These are phyloP conservation scores for Globisporangium recalcitrans DNA, from an alignment of 352 stramenopile species.

Conservation along the genomic window DNA sequence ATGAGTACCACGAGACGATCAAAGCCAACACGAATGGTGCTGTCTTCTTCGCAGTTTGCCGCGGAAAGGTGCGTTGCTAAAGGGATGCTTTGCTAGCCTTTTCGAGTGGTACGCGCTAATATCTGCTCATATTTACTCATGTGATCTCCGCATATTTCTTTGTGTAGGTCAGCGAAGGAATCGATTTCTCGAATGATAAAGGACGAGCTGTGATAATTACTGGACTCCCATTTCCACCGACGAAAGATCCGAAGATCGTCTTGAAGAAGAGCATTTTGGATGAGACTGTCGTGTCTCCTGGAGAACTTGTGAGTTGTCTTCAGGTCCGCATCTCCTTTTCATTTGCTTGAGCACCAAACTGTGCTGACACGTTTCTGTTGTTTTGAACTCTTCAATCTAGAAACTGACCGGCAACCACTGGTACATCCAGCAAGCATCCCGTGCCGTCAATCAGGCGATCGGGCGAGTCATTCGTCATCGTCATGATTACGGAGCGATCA, in stretches of 20 bases:
- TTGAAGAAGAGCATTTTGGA: constrained; percentile 97
- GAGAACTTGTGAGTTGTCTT: constrained; percentile 44
- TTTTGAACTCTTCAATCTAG: constrained; percentile 19
- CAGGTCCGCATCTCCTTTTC: neutral
- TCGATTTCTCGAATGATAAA: constrained; percentile 98
- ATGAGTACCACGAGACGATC: constrained; percentile 80
- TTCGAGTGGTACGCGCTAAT: too few relatives aligned
- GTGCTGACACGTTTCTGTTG: neutral
- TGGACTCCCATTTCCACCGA: constrained; percentile 97
- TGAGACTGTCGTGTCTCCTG: constrained; percentile 46
- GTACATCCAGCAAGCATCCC: constrained; percentile 98
- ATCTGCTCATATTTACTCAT: too few relatives aligned
- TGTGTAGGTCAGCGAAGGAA: constrained; percentile 93
- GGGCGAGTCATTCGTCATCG: constrained; percentile 98
- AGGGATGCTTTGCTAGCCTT: too few relatives aligned
- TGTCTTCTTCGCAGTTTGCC: constrained; percentile 97
- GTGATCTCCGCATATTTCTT: neutral
- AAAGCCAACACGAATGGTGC: constrained; percentile 76
- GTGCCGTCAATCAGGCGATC: constrained; percentile 99
- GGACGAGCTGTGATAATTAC: constrained; percentile 97
- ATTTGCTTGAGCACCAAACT: neutral
- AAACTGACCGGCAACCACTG: constrained; percentile 94
- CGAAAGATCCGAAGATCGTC: constrained; percentile 96
- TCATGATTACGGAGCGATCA: constrained; percentile 96
- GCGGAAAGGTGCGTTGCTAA: constrained; percentile 87